A percentile compares a stretch with the other conserved stretches of the same genome.
These are phyloP conservation scores for Globisporangium yorkense DNA, from an alignment of 352 stramenopile species.

Conservation along the genomic window DNA sequence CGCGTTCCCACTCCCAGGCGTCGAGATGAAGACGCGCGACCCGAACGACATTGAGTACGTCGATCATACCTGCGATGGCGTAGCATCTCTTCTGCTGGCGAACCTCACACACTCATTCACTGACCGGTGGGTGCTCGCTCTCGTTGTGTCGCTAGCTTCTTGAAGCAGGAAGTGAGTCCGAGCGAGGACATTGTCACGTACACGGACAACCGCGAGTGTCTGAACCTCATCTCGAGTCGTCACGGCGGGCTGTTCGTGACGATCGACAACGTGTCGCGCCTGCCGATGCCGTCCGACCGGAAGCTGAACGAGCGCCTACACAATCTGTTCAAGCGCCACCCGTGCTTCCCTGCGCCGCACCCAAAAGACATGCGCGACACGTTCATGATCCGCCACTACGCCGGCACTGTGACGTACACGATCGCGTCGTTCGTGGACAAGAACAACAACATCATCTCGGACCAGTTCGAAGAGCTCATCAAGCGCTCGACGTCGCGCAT, in stretches of 20 bases:
- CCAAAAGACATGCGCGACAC: conserved; percentile 80
- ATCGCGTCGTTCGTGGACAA: conserved; percentile 87
- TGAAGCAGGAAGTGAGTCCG: conserved; percentile 28
- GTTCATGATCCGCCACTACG: conserved; percentile 85
- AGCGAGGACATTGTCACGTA: conserved; percentile 61
- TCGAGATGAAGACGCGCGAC: conserved; percentile 25
- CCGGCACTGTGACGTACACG: conserved; percentile 77
- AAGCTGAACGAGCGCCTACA: conserved; percentile 84
- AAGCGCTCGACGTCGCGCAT: conserved; percentile 72
- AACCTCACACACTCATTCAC: not conserved
- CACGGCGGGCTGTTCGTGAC: conserved; percentile 80
- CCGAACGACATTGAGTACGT: conserved; percentile 28
- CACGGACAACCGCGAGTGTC: conserved; percentile 80
- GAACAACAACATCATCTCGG: conserved; percentile 89
- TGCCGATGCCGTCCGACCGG: conserved; percentile 85
- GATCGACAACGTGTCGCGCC: conserved; percentile 77
- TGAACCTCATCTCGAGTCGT: conserved; percentile 79
- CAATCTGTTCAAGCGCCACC: conserved; percentile 75
- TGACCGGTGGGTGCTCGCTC: not conserved
- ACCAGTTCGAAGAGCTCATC: conserved; percentile 85
- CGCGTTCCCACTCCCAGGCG: conserved; percentile 50
- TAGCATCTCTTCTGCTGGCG: not conserved
- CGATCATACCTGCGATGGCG: not conserved
- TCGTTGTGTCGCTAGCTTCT: conserved; percentile 17
- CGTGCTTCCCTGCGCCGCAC: conserved; percentile 80